Evolutionary conservation across 495 filamentous ascomycete species (phyloP), one percentile per base, ranked within the genome.

Genomic region (Antarctomyces pellizariae): DNA sequence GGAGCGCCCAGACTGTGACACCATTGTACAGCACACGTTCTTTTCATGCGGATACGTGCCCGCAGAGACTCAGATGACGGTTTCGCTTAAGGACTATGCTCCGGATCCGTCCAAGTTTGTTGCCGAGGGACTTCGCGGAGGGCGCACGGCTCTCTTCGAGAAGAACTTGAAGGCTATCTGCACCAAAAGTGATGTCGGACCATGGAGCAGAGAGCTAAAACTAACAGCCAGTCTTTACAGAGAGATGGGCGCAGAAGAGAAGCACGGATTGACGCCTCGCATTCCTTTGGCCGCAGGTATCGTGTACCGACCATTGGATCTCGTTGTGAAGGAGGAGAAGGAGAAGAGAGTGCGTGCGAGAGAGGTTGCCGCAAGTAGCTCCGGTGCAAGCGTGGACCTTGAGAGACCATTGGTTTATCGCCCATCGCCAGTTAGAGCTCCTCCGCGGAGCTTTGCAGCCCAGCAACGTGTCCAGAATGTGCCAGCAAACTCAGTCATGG

Each of bases 1-100:
- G 24, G 48, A 62, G 41, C 61, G 79, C 13, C 77, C 77, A 2
- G 69, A 74, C 27, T 67, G 77, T 0, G 79, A 89, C 38, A 65
- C 69, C 4, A 74, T 86, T 42, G 76, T 83, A 8, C 67, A 77
- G 28, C 79, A 86, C 43, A 52, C 62, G 7, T 90, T 86, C 45
- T 86, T 90, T 49, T 66, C 63, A 24, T 50, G 54, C 7, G 67
- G 67, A 2, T 68, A 59, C 41, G 49, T 72, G 38, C 65, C 67
- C 1, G 38, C 40, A 4, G 22, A 50, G 2, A 37, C 52, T 27
- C 58, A 65, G 22, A 62, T 65, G 13, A 56, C 51, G 6, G 45
- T 45, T 13, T 53, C 54, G 22, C 44, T 65, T 10, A 54, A 58
- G 8, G 59, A 65, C 5, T 35, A 32, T 8, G 39, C 56, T n/a